Evolutionary conservation across 345 rosid genomes (phyloP), one percentile per base, ranked within the genome.

Genomic region (Aquilaria yunnanensis): DNA sequence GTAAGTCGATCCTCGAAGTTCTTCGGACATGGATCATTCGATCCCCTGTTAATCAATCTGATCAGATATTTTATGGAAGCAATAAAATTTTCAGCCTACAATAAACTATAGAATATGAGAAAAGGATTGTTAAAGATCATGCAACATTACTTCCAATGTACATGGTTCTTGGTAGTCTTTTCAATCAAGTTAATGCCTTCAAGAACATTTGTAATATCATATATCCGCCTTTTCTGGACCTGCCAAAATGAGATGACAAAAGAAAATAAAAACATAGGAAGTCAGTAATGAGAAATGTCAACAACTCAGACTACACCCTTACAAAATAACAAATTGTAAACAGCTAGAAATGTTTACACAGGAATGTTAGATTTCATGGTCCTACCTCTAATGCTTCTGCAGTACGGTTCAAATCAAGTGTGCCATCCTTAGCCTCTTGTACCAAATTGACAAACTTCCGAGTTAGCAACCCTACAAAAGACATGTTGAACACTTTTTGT

Each of bases 151-250:
- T 78, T 86, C 96, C 93, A 89, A 14, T 72, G 79, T 57, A 89
- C 86, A 62, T 89, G 90, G 60, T 89, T 89, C 79, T 86, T 86
- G 64, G 87, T 79, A 43, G 90, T 89, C 77, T 86, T 89, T 84
- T 89, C 90, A 55, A 86, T 86, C 77, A 86, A 77, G 51, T 79
- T 83, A 75, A 86, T 77, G 62, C 93, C 96, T 81, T 86, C 96
- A 74, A 89, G 82, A 31, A 89, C 93, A 80, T 89, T 89, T 63
- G 96, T 89, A 53, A 82, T 89, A 72, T 89, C 96, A 71, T 89
- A 86, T 71, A 89, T 89, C 77, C 93, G 86, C 78, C 96, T 81
- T 75, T 89, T 89, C 64, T 89, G 93, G 41, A 89, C 96, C 96
- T 86, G 77, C 62, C 10, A 59, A 63, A 61, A 64, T 63, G 33